phyloP scores from a whole-genome alignment of 768 basidiomycete species.

The Leccinum subgranulosum region DNA sequence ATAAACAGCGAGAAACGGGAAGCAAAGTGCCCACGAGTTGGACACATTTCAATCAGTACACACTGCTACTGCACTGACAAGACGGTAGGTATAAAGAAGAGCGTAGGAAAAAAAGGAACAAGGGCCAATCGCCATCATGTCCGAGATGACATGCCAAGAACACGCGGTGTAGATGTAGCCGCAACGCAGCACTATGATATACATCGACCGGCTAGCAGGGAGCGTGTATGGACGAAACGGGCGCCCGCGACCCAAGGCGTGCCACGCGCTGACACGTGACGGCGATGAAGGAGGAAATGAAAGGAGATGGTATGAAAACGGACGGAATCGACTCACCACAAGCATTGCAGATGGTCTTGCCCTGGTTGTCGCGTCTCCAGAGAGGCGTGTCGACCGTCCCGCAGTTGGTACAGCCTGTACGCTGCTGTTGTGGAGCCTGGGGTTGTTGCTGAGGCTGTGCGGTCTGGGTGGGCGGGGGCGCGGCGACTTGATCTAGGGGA shows the following conservation, averaged over 20 bases:
- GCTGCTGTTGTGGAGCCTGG: constrained; percentile 37
- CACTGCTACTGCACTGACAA: constrained; percentile 34
- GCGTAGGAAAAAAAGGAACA: constrained; percentile 29
- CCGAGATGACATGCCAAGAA: constrained; percentile 34
- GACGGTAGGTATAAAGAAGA: constrained; percentile 31
- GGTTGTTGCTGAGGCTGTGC: constrained; percentile 19
- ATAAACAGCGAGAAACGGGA: constrained; percentile 33
- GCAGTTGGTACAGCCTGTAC: constrained; percentile 63
- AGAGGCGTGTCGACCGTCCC: constrained; percentile 76
- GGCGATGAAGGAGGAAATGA: constrained; percentile 29
- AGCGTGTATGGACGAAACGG: constrained; percentile 26
- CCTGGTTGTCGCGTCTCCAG: constrained; percentile 79
- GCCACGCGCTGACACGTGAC: constrained; percentile 40
- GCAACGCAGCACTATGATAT: constrained; percentile 34
- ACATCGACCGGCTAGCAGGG: constrained; percentile 28
- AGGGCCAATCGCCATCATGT: constrained; percentile 35
- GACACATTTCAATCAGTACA: constrained; percentile 40
- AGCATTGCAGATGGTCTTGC: constrained; percentile 84
- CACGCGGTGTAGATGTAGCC: constrained; percentile 32
- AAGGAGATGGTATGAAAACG: constrained; percentile 33
- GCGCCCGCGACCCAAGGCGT: constrained; percentile 33
- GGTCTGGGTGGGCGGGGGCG: constrained; percentile 23
- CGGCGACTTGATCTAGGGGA: constrained; percentile 27
- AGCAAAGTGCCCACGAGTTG: constrained; percentile 36
- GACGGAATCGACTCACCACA: constrained; percentile 65